Conservation (phyloP, 2,329 filamentous ascomycete genomes). For the Alternaria sp. region DNA sequence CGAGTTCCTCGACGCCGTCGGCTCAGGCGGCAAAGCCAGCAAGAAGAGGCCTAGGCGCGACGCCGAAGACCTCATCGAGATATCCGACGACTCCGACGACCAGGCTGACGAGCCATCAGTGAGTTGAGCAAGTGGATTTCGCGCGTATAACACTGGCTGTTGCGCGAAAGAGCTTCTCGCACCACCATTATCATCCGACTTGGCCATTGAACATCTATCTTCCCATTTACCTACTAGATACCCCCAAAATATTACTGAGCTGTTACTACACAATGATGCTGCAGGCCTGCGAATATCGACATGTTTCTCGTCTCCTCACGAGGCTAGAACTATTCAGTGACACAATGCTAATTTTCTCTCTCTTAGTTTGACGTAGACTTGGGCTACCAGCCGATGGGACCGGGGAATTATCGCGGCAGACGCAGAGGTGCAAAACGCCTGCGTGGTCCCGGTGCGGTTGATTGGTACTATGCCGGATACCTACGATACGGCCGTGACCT, state of each 20-base stretch:
- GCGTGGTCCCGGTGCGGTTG: neutral
- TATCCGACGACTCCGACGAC: slow-evolving; percentile 43
- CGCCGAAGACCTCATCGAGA: slow-evolving; percentile 35
- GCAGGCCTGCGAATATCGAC: neutral
- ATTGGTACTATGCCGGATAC: neutral
- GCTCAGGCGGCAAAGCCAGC: slow-evolving; percentile 54
- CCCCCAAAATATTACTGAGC: slow-evolving; percentile 1
- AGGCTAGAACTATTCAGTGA: neutral
- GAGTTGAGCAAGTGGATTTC: slow-evolving; percentile 12
- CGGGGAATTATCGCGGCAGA: neutral
- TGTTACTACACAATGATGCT: neutral
- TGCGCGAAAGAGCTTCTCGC: neutral
- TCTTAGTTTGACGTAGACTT: neutral
- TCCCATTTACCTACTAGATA: slow-evolving; percentile 8
- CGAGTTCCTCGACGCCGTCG: slow-evolving; percentile 69
- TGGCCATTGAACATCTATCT: neutral
- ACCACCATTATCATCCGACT: neutral
- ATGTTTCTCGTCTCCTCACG: neutral
- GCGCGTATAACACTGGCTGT: slow-evolving; percentile 1
- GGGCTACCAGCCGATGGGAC: neutral
- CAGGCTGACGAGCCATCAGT: slow-evolving; percentile 9
- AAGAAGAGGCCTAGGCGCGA: slow-evolving; percentile 48
- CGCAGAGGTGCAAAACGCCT: neutral
- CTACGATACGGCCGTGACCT: neutral
- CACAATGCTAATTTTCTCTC: neutral